Conservation (phyloP, 2,329 filamentous ascomycete genomes). For the Aspergillus sp. region DNA sequence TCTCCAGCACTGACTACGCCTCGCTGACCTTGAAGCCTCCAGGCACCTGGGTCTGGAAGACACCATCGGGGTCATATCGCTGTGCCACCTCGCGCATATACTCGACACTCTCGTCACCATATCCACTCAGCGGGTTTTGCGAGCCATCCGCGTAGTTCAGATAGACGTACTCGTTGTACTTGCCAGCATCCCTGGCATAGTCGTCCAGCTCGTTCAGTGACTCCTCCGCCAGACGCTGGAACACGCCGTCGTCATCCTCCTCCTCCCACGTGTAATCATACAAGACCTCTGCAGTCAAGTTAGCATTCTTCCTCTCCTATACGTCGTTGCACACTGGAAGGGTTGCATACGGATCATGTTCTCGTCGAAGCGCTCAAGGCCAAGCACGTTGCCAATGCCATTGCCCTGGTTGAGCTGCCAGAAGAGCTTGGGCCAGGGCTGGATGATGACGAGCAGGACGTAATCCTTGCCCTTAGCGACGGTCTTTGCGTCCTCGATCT, state of each 20-base stretch:
- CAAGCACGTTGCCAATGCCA: slow-evolving; percentile 35
- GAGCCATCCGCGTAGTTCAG: slow-evolving; percentile 48
- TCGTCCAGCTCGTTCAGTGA: slow-evolving; percentile 32
- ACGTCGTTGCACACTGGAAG: neutral
- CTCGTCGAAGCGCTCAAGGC: slow-evolving; percentile 33
- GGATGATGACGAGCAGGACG: slow-evolving; percentile 31
- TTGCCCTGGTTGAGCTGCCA: slow-evolving; percentile 35
- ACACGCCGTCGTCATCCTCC: slow-evolving; percentile 33
- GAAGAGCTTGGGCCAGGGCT: slow-evolving; percentile 43
- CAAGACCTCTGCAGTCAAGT: slow-evolving; percentile 19
- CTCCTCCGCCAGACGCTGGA: slow-evolving; percentile 29
- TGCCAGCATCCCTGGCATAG: slow-evolving; percentile 21
- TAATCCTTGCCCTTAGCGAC: slow-evolving; percentile 18
- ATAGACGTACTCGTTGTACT: slow-evolving; percentile 41
- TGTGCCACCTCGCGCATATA: slow-evolving; percentile 23
- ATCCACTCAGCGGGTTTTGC: slow-evolving; percentile 45
- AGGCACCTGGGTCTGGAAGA: slow-evolving; percentile 30
- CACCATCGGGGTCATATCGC: slow-evolving; percentile 26
- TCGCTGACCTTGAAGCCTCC: slow-evolving; percentile 29
- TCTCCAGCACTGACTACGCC: neutral
- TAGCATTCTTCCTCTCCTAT: neutral
- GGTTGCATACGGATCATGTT: slow-evolving; percentile 20
- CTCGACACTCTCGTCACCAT: slow-evolving; percentile 41
- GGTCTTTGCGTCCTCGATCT: slow-evolving; percentile 20
- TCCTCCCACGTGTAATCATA: slow-evolving; percentile 26